Evolutionary conservation across 2,329 filamentous ascomycete species (phyloP).

Genomic region (Penicillium occitanis): DNA sequence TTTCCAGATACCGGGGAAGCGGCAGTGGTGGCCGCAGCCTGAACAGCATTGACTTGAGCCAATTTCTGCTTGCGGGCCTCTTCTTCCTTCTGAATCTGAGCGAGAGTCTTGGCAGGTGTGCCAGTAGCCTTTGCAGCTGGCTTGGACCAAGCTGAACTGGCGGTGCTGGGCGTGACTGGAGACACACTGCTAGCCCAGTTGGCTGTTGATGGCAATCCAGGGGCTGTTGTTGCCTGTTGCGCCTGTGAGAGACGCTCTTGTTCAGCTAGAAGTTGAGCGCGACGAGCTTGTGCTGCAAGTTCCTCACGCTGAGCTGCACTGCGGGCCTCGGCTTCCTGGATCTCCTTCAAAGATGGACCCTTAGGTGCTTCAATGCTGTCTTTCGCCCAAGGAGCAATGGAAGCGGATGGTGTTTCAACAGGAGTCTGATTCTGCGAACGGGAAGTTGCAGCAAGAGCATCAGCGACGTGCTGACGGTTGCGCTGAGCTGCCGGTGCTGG

Average conservation of each 20-base stretch:
- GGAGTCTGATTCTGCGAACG: slow-evolving; percentile 77
- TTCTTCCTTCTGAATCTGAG: slow-evolving; percentile 96
- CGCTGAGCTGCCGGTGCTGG: slow-evolving; percentile 88
- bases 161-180: slow-evolving; percentile 60
- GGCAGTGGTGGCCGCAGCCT: slow-evolving; percentile 47
- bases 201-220: slow-evolving; percentile 77
- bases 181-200: slow-evolving; percentile 81
- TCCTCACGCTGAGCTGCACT: slow-evolving; percentile 90
- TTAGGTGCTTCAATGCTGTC: slow-evolving; percentile 71
- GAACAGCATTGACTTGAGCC: slow-evolving; percentile 50
- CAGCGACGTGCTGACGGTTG: slow-evolving; percentile 77
- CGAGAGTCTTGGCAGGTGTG: slow-evolving; percentile 65
- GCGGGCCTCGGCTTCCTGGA: slow-evolving; percentile 91
- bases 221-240: slow-evolving; percentile 61
- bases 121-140: slow-evolving; percentile 39
- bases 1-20: slow-evolving; percentile 63
- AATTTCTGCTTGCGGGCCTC: slow-evolving; percentile 82
- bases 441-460: slow-evolving; percentile 63
- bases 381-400: slow-evolving; percentile 92
- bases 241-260: slow-evolving; percentile 70
- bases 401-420: slow-evolving; percentile 64
- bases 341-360: slow-evolving; percentile 91
- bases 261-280: slow-evolving; percentile 66
- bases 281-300: slow-evolving; percentile 72
- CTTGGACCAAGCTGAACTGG: slow-evolving; percentile 50